Conservation (phyloP, 306 rosid species). For the Dalbergia oliveri region DNA sequence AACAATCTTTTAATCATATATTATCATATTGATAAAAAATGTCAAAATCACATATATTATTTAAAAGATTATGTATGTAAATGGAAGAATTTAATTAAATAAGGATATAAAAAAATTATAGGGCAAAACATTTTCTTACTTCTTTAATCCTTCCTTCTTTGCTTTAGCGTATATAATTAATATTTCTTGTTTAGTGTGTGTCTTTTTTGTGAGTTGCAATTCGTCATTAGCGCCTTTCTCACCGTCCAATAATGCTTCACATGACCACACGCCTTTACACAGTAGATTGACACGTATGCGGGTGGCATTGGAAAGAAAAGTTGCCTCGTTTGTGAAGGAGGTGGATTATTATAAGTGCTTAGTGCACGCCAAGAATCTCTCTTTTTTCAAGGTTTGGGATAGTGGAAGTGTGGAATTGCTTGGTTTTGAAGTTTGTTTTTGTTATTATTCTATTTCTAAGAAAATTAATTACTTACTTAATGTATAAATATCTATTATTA, state of each 20-base stretch:
- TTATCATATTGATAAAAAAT: too few species aligned
- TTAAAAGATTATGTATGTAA: too few species aligned
- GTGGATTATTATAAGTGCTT: conserved; percentile 53
- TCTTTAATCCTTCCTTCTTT: neutral
- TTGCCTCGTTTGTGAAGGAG: conserved; percentile 56
- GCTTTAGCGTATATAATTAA: conserved; percentile 1
- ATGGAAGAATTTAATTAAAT: too few species aligned
- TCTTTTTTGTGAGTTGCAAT: conserved; percentile 40
- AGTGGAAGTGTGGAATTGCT: conserved; percentile 68
- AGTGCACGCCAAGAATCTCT: conserved; percentile 86
- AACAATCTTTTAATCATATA: too few species aligned
- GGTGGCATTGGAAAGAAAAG: conserved; percentile 37
- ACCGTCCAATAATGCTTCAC: conserved; percentile 66
- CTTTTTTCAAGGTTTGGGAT: conserved; percentile 11
- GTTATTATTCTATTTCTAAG: conserved; percentile 18
- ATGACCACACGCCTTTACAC: conserved; percentile 71
- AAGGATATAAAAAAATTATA: too few species aligned
- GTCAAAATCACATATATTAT: too few species aligned
- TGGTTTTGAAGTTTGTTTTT: conserved; percentile 68
- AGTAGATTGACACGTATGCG: conserved; percentile 57
- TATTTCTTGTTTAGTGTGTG: conserved; percentile 40
- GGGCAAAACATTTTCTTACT: neutral
- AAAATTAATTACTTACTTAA: neutral
- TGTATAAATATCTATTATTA: conserved; percentile 19
- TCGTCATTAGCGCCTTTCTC: conserved; percentile 62